Evolutionary conservation across 768 basidiomycete genomes (phyloP).

Genomic region (Podaxis carcinomalis): DNA sequence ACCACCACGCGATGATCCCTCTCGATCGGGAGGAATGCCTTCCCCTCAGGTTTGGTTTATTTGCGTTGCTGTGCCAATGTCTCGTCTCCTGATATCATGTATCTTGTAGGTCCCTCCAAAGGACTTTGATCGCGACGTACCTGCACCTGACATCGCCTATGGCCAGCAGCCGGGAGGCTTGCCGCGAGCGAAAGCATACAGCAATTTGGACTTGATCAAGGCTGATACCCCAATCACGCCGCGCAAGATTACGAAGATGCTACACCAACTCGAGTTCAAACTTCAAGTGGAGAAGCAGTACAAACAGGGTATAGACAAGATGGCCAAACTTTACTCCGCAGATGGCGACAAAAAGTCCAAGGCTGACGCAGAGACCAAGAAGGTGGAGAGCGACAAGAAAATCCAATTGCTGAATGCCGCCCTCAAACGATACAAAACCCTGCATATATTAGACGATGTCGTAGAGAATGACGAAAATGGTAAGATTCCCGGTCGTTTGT

Average conservation of each 20-base stretch:
- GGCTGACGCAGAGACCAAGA: slow-evolving; percentile 90
- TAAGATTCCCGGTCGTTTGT: slow-evolving; percentile 22
- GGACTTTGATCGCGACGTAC: slow-evolving; percentile 40
- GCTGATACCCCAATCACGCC: slow-evolving; percentile 96
- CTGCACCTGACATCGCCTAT: slow-evolving; percentile 35
- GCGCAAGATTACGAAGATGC: slow-evolving; percentile 95
- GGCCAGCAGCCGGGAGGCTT: slow-evolving; percentile 23
- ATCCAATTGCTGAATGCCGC: slow-evolving; percentile 90
- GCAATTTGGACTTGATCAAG: slow-evolving; percentile 91
- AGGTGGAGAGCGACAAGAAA: slow-evolving; percentile 93
- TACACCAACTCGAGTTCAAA: slow-evolving; percentile 99
- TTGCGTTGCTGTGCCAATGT: background rate
- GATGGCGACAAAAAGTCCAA: slow-evolving; percentile 97
- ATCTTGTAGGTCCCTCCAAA: slow-evolving; percentile 47
- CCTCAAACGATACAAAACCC: slow-evolving; percentile 92
- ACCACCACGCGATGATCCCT: slow-evolving; percentile 50
- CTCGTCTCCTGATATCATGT: slow-evolving; percentile 8
- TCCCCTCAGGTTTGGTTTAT: slow-evolving; percentile 37
- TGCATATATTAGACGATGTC: slow-evolving; percentile 88
- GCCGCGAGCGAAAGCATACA: slow-evolving; percentile 62
- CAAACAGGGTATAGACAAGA: slow-evolving; percentile 97
- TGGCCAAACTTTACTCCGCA: slow-evolving; percentile 93
- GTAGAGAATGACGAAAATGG: slow-evolving; percentile 82
- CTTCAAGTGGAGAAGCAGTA: slow-evolving; percentile 97
- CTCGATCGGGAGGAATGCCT: slow-evolving; percentile 44